Conservation (phyloP, 768 basidiomycete genomes). For the Leucocoprinus leucothites region DNA sequence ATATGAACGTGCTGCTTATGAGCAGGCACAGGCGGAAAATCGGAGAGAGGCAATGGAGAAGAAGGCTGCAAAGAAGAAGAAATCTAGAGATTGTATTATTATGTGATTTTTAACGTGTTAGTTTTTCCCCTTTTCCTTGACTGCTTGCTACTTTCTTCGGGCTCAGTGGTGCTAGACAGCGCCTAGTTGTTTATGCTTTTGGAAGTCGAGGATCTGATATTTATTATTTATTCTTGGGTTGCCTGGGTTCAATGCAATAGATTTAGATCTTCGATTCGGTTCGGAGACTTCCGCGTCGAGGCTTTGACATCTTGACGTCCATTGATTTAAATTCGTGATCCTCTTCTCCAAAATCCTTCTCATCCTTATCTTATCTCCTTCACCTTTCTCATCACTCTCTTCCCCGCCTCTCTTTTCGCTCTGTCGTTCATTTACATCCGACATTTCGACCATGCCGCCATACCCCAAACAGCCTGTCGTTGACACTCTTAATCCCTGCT, state of each 20-base stretch:
- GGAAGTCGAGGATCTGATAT: too few species aligned
- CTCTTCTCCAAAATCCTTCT: too few species aligned
- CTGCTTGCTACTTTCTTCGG: too few species aligned
- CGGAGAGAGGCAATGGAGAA: constrained; percentile 20
- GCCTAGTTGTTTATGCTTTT: too few species aligned
- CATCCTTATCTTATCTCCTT: not conserved
- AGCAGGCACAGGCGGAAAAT: constrained; percentile 12
- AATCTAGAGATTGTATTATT: constrained; percentile 51
- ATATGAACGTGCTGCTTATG: constrained; percentile 24
- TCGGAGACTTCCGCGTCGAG: too few species aligned
- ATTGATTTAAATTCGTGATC: too few species aligned
- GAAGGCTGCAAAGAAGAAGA: constrained; percentile 37
- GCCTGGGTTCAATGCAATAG: not conserved
- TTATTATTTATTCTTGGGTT: not conserved
- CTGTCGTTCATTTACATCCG: not conserved
- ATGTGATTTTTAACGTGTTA: constrained; percentile 30
- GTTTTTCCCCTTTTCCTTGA: too few species aligned
- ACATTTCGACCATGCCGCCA: not conserved
- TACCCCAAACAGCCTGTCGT: constrained; percentile 28
- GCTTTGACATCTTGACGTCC: too few species aligned
- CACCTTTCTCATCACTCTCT: not conserved
- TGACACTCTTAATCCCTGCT: constrained; percentile 55
- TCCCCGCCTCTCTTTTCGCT: not conserved
- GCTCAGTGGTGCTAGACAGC: too few species aligned
- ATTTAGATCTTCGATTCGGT: not conserved